Evolutionary conservation across 2,329 filamentous ascomycete species (phyloP).

Genomic region (Penicillium brasilianum): DNA sequence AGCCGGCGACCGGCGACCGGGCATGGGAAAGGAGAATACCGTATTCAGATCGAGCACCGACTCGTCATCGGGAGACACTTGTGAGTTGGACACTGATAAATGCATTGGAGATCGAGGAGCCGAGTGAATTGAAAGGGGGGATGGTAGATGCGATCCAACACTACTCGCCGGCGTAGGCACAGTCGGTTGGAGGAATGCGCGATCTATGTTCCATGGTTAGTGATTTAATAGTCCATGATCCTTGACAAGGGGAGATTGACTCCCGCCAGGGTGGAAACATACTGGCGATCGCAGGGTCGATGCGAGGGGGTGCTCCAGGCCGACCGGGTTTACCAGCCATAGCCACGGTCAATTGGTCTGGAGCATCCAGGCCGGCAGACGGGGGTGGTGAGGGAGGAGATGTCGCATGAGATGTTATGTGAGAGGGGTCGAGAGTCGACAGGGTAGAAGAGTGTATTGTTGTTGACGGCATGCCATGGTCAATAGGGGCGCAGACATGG

Average conservation of each 20-base stretch:
- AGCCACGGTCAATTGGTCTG: slow-evolving; percentile 28
- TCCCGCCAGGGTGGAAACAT: slow-evolving; percentile 39
- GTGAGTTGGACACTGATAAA: slow-evolving; percentile 41
- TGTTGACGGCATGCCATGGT: slow-evolving; percentile 42
- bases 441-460: background rate
- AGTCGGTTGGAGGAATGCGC: slow-evolving; percentile 54
- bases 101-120: slow-evolving; percentile 50
- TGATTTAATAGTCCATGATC: background rate
- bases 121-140: slow-evolving; percentile 65
- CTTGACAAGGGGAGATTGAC: background rate
- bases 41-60: slow-evolving; percentile 57
- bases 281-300: slow-evolving; percentile 65
- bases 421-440: background rate
- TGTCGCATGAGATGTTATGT: slow-evolving; percentile 18
- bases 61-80: slow-evolving; percentile 46
- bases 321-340: slow-evolving; percentile 49
- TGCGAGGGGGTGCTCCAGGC: slow-evolving; percentile 56
- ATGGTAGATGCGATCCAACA: slow-evolving; percentile 64
- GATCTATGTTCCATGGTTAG: slow-evolving; percentile 38
- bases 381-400: slow-evolving; percentile 35
- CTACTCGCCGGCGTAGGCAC: slow-evolving; percentile 69
- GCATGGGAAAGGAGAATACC: slow-evolving; percentile 59
- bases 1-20: slow-evolving; percentile 39
- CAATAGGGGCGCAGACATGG: slow-evolving; percentile 68
- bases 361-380: slow-evolving; percentile 34